Conservation (phyloP, 306 rosid genomes). For the Boehmeria nivea region DNA sequence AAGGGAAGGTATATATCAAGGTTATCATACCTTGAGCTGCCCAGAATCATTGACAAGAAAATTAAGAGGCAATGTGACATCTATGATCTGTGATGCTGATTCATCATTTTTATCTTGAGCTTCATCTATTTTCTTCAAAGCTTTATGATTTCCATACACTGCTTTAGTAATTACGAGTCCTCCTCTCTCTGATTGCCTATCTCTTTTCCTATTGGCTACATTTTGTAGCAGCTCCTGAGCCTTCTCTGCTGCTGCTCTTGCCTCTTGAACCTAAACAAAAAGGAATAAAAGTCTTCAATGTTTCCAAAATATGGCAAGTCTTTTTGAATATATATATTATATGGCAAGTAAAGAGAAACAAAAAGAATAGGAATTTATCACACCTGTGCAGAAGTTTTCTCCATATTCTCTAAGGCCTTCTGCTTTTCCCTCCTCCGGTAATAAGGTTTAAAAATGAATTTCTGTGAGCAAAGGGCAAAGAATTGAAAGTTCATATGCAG, state of each 20-base stretch:
- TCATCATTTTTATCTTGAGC: constrained; percentile 41
- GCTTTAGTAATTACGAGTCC: constrained; percentile 79
- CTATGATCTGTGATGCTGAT: constrained; percentile 51
- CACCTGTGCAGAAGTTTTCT: constrained; percentile 69
- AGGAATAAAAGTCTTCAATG: constrained; percentile 1
- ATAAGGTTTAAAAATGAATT: constrained; percentile 67
- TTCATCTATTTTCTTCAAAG: constrained; percentile 43
- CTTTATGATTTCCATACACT: constrained; percentile 50
- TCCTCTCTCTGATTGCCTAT: constrained; percentile 61
- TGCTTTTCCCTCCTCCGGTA: constrained; percentile 67
- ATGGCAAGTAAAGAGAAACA: background rate
- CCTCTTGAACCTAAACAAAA: constrained; percentile 62
- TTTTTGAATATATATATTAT: no score
- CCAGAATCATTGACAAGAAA: constrained; percentile 83
- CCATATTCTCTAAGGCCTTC: constrained; percentile 70
- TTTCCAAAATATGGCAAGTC: background rate
- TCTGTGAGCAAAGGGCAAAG: constrained; percentile 43
- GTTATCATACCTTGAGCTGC: constrained; percentile 71
- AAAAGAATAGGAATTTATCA: background rate
- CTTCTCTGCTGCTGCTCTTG: constrained; percentile 75
- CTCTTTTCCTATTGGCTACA: constrained; percentile 84
- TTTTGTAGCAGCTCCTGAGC: constrained; percentile 76
- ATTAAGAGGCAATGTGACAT: constrained; percentile 81
- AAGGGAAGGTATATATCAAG: no score
- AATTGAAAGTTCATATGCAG: background rate